These are phyloP conservation scores for Effrenium voratum DNA, from an alignment of 73 alveolate genomes.

Conservation along the genomic window DNA sequence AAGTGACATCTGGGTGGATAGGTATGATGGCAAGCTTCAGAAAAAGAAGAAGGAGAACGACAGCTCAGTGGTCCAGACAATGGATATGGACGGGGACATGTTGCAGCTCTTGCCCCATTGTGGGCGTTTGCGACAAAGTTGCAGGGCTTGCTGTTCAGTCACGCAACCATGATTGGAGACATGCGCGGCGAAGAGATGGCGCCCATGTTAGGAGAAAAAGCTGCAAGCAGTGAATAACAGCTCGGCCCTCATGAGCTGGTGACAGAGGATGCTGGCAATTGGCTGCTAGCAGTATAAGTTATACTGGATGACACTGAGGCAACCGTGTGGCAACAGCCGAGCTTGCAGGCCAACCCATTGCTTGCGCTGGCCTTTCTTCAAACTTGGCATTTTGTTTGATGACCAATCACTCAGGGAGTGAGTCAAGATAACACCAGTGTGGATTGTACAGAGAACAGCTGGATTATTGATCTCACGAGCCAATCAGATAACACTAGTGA, in stretches of 20 bases:
- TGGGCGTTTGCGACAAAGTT: neutral
- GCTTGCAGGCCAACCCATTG: constrained; percentile 20
- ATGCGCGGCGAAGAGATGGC: neutral
- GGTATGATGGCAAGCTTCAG: constrained; percentile 65
- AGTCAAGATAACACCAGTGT: no score
- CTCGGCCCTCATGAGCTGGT: constrained; percentile 4
- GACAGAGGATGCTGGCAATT: neutral
- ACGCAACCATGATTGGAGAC: neutral
- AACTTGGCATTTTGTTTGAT: no score
- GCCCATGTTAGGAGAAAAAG: constrained; percentile 37
- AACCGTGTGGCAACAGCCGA: constrained; percentile 83
- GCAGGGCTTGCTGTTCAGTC: neutral
- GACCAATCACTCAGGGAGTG: no score
- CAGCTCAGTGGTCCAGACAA: constrained; percentile 80
- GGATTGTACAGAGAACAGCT: no score
- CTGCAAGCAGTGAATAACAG: constrained; percentile 53
- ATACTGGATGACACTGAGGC: constrained; percentile 12
- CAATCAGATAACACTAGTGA: no score
- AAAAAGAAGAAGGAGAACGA: constrained; percentile 82
- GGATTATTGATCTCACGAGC: no score
- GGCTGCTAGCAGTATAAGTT: neutral
- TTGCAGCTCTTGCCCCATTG: neutral
- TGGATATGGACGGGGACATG: constrained; percentile 44
- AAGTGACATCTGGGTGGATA: neutral
- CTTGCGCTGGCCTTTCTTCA: neutral